Percentiles rank a stretch among this genome's conserved stretches.
Evolutionary conservation across 2,329 filamentous ascomycete genomes (phyloP).

Genomic region (Esteya vermicola): DNA sequence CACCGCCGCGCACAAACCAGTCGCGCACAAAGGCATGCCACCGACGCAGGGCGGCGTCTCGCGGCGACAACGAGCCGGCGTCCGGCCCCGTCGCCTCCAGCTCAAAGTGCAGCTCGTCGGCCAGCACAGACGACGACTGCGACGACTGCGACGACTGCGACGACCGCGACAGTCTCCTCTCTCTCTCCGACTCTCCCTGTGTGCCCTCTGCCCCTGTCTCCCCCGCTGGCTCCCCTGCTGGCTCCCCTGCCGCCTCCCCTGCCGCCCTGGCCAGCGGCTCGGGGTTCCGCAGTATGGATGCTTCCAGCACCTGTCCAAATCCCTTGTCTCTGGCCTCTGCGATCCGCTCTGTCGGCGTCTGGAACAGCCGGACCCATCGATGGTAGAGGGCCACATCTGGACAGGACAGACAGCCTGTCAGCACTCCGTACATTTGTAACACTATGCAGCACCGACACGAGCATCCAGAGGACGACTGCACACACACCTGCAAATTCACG

Average conservation of each 20-base stretch:
- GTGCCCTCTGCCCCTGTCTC: not conserved
- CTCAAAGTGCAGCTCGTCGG: not conserved
- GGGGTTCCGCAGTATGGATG: slow-evolving; percentile 44
- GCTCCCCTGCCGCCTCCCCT: slow-evolving; percentile 6
- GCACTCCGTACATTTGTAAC: not conserved
- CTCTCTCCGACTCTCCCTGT: not conserved
- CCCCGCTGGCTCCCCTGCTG: not conserved
- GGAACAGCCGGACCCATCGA: slow-evolving; percentile 61
- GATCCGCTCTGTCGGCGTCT: slow-evolving; percentile 58
- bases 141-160: too few species aligned
- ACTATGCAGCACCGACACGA: too few species aligned
- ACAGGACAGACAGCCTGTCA: not conserved
- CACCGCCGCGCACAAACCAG: slow-evolving; percentile 57
- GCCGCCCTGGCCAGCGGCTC: slow-evolving; percentile 4
- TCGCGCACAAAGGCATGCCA: slow-evolving; percentile 62
- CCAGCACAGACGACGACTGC: too few species aligned
- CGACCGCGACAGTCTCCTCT: too few species aligned
- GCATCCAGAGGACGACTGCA: too few species aligned
- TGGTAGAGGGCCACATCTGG: slow-evolving; percentile 71
- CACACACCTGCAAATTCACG: slow-evolving; percentile 38
- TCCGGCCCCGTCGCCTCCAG: slow-evolving; percentile 29
- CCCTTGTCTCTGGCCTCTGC: slow-evolving; percentile 60
- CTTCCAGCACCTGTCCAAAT: slow-evolving; percentile 65
- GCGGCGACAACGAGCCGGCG: slow-evolving; percentile 20
- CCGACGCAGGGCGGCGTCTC: slow-evolving; percentile 50